Base-by-base conservation (phyloP, 805 yeast genomes). In the Metschnikowia baotianmanensis region DNA sequence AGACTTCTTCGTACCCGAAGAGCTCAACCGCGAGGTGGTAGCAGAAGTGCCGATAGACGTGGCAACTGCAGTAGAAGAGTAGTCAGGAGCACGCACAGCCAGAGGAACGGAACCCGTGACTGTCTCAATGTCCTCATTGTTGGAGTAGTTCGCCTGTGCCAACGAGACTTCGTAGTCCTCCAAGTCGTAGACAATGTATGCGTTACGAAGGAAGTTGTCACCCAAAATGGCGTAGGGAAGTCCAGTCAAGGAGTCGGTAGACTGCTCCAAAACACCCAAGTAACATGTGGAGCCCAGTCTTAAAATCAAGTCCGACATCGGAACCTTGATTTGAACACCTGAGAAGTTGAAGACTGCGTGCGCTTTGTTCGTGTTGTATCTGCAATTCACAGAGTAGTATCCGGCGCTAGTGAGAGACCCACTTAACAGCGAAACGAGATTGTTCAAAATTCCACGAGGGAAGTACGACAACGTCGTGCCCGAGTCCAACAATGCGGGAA, bases 151-250 rank as follows among this genome's bases (percentile, higher is more conserved):
- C 30, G 42, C 49, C 37, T 73, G 77, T 17, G 80, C 86, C 55
- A 83, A 50, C 3, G 85, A 78, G 27, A 83, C 65, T 51, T 76
- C 70, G 34, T 61, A 62, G 53, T 74, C 74, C 23, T 79, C 86
- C 37, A 81, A 61, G 58, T 84, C 83, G 58, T 74, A 81, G 12
- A 81, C 86, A 20, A 79, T 70, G 57, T 82, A 83, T 2, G 82
- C 81, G 42, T 76, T 71, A 39, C 86, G 69, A 47, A 85, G 61
- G 55, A 84, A 76, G 33, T 76, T 72, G 55, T 82, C 89, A 9
- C 93, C 93, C 26, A 85, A 65, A 40, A 81, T 69, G 13, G 64
- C 51, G 40, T 36, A 38, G 3, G 75, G 71, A 53, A 80, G 86
- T 12, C 89, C 90, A 40, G 80, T 67, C 28, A 61, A 43, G 39